Evolutionary conservation across 2,329 filamentous ascomycete genomes (phyloP).

Genomic region (Ploettnerulaceae sp.): DNA sequence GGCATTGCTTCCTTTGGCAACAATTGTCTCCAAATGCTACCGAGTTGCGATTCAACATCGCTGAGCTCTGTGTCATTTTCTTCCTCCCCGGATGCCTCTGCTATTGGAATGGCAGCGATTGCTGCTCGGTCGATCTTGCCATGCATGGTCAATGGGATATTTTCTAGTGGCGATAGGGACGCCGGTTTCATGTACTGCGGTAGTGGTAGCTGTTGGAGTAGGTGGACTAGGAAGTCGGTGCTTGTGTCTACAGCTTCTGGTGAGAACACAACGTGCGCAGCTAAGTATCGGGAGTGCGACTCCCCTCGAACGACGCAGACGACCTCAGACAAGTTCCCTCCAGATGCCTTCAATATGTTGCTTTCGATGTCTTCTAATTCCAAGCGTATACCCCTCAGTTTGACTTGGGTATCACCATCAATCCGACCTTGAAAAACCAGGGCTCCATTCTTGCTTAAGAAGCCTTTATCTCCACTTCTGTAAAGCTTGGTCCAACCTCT

Average conservation of each 20-base stretch:
- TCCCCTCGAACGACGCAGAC: slow-evolving; percentile 18
- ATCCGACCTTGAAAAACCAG: slow-evolving; percentile 32
- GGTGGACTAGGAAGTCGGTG: too few species aligned
- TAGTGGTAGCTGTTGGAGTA: slow-evolving; percentile 18
- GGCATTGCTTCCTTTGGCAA: background rate
- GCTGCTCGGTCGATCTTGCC: slow-evolving; percentile 35
- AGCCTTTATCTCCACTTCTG: slow-evolving; percentile 38
- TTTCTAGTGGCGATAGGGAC: slow-evolving; percentile 25
- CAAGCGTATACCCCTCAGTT: slow-evolving; percentile 36
- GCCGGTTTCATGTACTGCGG: slow-evolving; percentile 37
- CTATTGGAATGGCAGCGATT: slow-evolving; percentile 1
- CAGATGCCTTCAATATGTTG: background rate
- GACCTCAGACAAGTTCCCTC: slow-evolving; percentile 20
- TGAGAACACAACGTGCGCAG: slow-evolving; percentile 35
- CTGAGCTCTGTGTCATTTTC: background rate
- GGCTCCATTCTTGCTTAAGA: slow-evolving; percentile 29
- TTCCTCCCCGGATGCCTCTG: background rate
- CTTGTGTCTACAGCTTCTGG: too few species aligned
- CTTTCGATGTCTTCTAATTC: slow-evolving; percentile 40
- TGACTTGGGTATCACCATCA: slow-evolving; percentile 34
- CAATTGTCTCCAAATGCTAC: background rate
- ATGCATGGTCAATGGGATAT: slow-evolving; percentile 31
- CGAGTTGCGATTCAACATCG: background rate
- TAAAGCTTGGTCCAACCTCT: too few species aligned
- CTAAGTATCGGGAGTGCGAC: slow-evolving; percentile 30